Percentiles rank a stretch among this genome's conserved stretches.
phyloP scores from a whole-genome alignment of 306 rosid species.

The Mimosa bimucronata region DNA sequence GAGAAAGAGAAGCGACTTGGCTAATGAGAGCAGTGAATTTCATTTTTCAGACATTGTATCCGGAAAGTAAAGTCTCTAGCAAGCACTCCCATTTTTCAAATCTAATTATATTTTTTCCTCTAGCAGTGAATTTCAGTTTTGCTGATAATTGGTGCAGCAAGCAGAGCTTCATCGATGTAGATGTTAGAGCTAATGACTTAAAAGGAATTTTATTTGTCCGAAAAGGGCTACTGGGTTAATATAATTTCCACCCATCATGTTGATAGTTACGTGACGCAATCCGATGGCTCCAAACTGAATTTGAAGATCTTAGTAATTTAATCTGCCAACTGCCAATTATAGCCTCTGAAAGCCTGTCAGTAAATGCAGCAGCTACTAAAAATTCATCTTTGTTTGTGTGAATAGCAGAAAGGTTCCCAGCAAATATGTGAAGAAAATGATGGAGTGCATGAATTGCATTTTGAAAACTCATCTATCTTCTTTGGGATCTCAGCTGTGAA shows the following conservation, averaged over 20 bases:
- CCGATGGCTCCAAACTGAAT: conserved; percentile 64
- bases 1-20: conserved; percentile 63
- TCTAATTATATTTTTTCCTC: too few relatives aligned
- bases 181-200: conserved; percentile 77
- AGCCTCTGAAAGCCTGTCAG: conserved; percentile 19
- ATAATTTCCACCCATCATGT: conserved; percentile 84
- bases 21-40: conserved; percentile 63
- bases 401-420: conserved; percentile 93
- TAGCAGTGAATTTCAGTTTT: too few relatives aligned
- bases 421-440: conserved; percentile 75
- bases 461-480: conserved; percentile 79
- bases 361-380: conserved; percentile 37
- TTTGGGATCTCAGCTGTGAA: conserved; percentile 85
- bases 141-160: too few relatives aligned
- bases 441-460: conserved; percentile 84
- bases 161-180: conserved; percentile 67
- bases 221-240: conserved; percentile 84
- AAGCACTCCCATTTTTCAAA: too few relatives aligned
- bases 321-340: conserved; percentile 35
- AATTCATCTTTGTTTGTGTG: conserved; percentile 43
- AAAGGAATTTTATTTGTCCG: conserved; percentile 78
- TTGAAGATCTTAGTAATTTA: conserved; percentile 72
- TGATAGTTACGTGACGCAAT: conserved; percentile 73
- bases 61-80: conserved; percentile 90
- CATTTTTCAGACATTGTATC: conserved; percentile 72